These are phyloP conservation scores for Lactarius sanguifluus DNA, from an alignment of 768 basidiomycete genomes.

Conservation along the genomic window DNA sequence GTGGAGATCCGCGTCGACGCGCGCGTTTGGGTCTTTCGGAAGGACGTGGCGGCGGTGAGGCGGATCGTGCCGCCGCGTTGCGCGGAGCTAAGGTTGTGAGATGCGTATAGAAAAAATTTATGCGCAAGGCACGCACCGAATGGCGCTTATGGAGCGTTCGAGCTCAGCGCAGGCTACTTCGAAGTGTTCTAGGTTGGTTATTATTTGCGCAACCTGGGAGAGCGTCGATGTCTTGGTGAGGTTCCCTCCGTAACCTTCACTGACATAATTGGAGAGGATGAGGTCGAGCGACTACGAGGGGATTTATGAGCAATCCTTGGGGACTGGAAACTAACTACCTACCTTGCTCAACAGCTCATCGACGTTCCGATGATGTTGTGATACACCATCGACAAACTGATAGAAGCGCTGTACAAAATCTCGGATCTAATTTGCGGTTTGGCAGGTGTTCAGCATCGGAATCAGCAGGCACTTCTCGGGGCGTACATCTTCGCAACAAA, in stretches of 20 bases:
- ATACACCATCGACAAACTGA: conserved; percentile 92
- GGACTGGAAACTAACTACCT: conserved; percentile 26
- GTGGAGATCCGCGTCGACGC: conserved; percentile 75
- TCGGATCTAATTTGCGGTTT: conserved; percentile 56
- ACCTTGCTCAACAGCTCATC: conserved; percentile 92
- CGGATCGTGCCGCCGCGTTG: conserved; percentile 82
- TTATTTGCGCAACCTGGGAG: conserved; percentile 89
- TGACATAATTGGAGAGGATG: conserved; percentile 74
- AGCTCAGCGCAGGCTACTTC: conserved; percentile 81
- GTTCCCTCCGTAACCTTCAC: conserved; percentile 72
- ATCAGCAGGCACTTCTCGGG: conserved; percentile 1
- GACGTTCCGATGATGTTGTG: conserved; percentile 86
- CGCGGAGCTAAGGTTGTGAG: conserved; percentile 56
- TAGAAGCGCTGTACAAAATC: conserved; percentile 94
- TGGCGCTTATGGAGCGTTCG: conserved; percentile 76
- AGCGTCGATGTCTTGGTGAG: conserved; percentile 73
- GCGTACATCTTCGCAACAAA: conserved; percentile 86
- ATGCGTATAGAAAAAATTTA: background rate
- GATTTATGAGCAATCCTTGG: conserved; percentile 5
- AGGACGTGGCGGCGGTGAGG: conserved; percentile 60
- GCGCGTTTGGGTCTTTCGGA: conserved; percentile 63
- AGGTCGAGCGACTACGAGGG: conserved; percentile 74
- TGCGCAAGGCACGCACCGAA: conserved; percentile 52
- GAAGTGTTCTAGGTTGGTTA: conserved; percentile 92
- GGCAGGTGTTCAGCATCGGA: conserved; percentile 2